A percentile compares a stretch with the other conserved stretches of the same genome.
Evolutionary conservation across 208 protist species (phyloP).

Genomic region (Leishmania mexicana): DNA sequence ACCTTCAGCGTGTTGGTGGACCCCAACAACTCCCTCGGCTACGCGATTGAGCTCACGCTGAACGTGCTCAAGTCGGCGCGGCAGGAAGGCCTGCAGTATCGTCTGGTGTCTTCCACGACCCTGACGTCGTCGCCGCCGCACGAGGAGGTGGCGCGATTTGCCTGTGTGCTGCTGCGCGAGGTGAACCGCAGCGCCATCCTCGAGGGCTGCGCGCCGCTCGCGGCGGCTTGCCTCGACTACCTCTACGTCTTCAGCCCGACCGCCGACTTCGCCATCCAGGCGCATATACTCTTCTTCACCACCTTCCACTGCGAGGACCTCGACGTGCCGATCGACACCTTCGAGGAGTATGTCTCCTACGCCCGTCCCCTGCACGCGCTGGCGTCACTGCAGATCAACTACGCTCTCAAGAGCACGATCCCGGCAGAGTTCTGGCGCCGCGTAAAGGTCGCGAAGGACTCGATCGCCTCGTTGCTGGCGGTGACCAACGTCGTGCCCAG

Average conservation of each 20-base stretch:
- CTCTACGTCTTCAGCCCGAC: constrained; percentile 79
- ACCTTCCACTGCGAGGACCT: constrained; percentile 83
- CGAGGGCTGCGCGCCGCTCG: constrained; percentile 77
- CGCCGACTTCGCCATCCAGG: constrained; percentile 67
- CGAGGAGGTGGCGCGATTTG: constrained; percentile 73
- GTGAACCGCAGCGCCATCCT: constrained; percentile 82
- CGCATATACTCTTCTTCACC: constrained; percentile 84
- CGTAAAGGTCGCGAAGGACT: constrained; percentile 79
- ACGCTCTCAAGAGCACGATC: constrained; percentile 80
- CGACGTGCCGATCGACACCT: constrained; percentile 74
- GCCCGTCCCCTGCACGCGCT: constrained; percentile 77
- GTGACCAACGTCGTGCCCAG: constrained; percentile 71
- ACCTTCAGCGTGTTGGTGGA: constrained; percentile 79
- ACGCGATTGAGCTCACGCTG: constrained; percentile 73
- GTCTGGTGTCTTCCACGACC: constrained; percentile 46
- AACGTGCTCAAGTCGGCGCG: constrained; percentile 65
- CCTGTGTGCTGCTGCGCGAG: constrained; percentile 75
- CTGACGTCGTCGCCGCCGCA: constrained; percentile 41
- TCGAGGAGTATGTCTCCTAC: constrained; percentile 87
- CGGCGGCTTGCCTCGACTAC: constrained; percentile 82
- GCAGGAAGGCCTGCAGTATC: constrained; percentile 77
- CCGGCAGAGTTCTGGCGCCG: constrained; percentile 80
- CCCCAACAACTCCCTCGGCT: constrained; percentile 64
- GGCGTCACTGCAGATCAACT: constrained; percentile 77
- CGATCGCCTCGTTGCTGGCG: constrained; percentile 69